phyloP scores from a whole-genome alignment of 1,284 basidiomycete genomes.

The Thelephora terrestris region DNA sequence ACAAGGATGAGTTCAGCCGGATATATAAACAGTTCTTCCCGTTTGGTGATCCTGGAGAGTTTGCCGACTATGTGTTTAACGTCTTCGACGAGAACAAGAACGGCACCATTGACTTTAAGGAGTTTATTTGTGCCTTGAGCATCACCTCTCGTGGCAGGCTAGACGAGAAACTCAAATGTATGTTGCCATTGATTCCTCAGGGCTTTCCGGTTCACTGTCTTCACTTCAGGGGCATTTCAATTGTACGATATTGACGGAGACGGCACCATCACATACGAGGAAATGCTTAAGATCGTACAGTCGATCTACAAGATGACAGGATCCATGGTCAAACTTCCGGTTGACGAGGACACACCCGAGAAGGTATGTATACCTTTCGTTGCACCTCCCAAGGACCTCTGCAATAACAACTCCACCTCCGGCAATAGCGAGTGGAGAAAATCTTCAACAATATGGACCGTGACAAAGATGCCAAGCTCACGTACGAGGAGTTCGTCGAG shows the following conservation, averaged over 20 bases:
- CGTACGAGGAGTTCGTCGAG: constrained; percentile 94
- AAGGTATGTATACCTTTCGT: constrained; percentile 49
- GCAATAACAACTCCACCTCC: neutral
- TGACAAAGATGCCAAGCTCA: constrained; percentile 82
- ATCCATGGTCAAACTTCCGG: constrained; percentile 96
- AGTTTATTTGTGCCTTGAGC: constrained; percentile 97
- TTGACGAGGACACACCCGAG: constrained; percentile 98
- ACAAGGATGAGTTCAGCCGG: constrained; percentile 92
- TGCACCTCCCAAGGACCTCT: neutral
- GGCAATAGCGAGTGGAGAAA: constrained; percentile 84
- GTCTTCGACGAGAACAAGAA: constrained; percentile 95
- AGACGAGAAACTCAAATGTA: constrained; percentile 98
- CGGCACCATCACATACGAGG: constrained; percentile 93
- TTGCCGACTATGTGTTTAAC: constrained; percentile 98
- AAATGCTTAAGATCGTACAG: constrained; percentile 96
- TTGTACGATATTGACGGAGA: constrained; percentile 99
- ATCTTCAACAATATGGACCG: constrained; percentile 92
- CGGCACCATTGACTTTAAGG: constrained; percentile 95
- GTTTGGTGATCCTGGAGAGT: constrained; percentile 95
- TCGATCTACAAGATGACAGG: constrained; percentile 99
- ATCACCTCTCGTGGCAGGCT: constrained; percentile 89
- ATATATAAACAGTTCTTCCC: constrained; percentile 99
- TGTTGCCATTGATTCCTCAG: constrained; percentile 23
- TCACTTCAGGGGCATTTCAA: constrained; percentile 89
- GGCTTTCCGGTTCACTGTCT: constrained; percentile 10